phyloP scores from a whole-genome alignment of 441 rosid species.

The Eutrema salsugineum region DNA sequence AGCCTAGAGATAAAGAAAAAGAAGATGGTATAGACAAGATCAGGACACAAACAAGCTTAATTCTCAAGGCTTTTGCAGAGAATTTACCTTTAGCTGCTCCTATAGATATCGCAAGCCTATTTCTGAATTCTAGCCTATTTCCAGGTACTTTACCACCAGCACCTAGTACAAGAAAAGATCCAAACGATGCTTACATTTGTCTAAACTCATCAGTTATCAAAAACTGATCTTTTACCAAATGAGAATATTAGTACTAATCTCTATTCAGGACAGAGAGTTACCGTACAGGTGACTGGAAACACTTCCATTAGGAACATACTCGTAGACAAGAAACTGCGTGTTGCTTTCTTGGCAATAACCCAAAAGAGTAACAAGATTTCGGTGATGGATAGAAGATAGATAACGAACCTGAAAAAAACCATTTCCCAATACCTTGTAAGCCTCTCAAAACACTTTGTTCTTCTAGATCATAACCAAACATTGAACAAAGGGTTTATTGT shows the following conservation, averaged over 20 bases:
- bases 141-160: constrained; percentile 54
- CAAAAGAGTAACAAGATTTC: constrained; percentile 63
- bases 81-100: constrained; percentile 87
- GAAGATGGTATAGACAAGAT: constrained; percentile 7
- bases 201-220: neutral
- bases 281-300: constrained; percentile 84
- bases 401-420: constrained; percentile 44
- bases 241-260: constrained; percentile 5
- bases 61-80: constrained; percentile 80
- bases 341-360: constrained; percentile 75
- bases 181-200: constrained; percentile 6
- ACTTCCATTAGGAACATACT: constrained; percentile 77
- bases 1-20: constrained; percentile 40
- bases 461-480: neutral
- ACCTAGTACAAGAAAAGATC: constrained; percentile 20
- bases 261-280: constrained; percentile 55
- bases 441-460: constrained; percentile 22
- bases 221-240: constrained; percentile 17
- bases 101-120: constrained; percentile 59
- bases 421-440: neutral
- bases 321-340: constrained; percentile 64
- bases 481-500: neutral
- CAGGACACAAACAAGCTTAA: constrained; percentile 23
- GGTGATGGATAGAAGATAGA: constrained; percentile 61
- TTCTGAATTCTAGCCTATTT: constrained; percentile 69